phyloP scores from a whole-genome alignment of 768 basidiomycete genomes.

The Pleurotus platypus region DNA sequence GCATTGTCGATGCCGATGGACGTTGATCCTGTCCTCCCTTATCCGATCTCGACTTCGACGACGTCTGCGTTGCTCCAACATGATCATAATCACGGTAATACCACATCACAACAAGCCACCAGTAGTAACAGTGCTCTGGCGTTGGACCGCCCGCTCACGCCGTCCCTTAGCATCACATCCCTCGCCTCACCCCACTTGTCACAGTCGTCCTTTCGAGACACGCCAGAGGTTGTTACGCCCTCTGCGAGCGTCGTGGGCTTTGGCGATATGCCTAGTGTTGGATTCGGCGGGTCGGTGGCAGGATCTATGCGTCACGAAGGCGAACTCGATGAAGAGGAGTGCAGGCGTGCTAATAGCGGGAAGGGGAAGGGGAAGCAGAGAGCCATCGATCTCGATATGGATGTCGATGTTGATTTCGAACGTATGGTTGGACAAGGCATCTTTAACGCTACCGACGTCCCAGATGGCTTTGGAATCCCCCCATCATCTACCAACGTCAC shows the following conservation, averaged over 20 bases:
- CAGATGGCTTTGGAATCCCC: neutral
- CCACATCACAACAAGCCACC: neutral
- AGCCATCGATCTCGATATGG: conserved; percentile 4
- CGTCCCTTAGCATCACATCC: conserved; percentile 1
- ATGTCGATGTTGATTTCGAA: neutral
- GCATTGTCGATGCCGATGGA: conserved; percentile 19
- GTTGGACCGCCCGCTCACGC: neutral
- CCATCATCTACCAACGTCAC: neutral
- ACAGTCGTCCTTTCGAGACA: conserved; percentile 10
- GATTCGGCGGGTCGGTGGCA: neutral
- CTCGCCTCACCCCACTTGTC: conserved; percentile 10
- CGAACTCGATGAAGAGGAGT: conserved; percentile 11
- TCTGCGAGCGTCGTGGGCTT: conserved; percentile 2
- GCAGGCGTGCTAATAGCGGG: neutral
- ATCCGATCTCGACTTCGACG: conserved; percentile 10
- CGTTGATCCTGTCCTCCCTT: neutral
- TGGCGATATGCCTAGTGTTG: conserved; percentile 20
- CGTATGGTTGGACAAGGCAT: conserved; percentile 5
- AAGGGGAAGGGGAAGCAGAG: neutral
- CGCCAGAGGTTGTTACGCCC: conserved; percentile 10
- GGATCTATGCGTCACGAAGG: too few species aligned
- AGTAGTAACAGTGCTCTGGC: neutral
- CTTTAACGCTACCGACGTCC: conserved; percentile 8
- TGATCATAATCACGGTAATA: neutral
- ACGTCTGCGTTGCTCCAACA: neutral